Conservation (phyloP, 495 filamentous ascomycete genomes). For the Eremomyces bilateralis region DNA sequence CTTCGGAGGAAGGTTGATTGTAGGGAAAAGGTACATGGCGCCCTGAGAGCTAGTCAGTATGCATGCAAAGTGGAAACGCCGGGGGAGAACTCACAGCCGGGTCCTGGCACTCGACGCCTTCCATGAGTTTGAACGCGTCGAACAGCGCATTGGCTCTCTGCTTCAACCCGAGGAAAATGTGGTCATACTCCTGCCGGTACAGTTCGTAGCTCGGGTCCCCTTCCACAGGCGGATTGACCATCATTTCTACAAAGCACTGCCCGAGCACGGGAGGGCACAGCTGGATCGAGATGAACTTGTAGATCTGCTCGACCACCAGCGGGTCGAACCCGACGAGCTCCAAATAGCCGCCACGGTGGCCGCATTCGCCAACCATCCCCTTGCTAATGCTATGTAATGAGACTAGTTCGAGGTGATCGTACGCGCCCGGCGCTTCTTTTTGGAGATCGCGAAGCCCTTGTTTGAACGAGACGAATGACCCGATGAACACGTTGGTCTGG, state of each 20-base stretch:
- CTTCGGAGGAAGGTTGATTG: slow-evolving; percentile 53
- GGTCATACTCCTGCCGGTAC: slow-evolving; percentile 65
- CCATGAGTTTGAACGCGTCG: slow-evolving; percentile 80
- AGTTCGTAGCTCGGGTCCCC: slow-evolving; percentile 65
- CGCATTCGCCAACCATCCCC: slow-evolving; percentile 96
- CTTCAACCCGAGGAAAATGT: slow-evolving; percentile 51
- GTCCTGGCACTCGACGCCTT: slow-evolving; percentile 72
- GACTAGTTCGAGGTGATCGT: slow-evolving; percentile 68
- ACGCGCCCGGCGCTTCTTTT: slow-evolving; percentile 34
- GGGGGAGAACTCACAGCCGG: slow-evolving; percentile 22
- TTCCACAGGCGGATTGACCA: slow-evolving; percentile 78
- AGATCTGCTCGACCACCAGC: slow-evolving; percentile 75
- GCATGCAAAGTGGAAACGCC: slow-evolving; percentile 25
- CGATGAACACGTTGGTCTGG: slow-evolving; percentile 93
- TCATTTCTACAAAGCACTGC: slow-evolving; percentile 86
- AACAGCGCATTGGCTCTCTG: slow-evolving; percentile 66
- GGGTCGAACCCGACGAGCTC: slow-evolving; percentile 78
- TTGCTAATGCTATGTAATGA: slow-evolving; percentile 44
- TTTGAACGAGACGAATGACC: slow-evolving; percentile 90
- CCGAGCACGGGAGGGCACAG: slow-evolving; percentile 89
- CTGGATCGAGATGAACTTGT: slow-evolving; percentile 92
- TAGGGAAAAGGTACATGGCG: slow-evolving; percentile 96
- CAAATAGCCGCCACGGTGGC: slow-evolving; percentile 92
- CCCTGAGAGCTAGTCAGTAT: slow-evolving; percentile 29
- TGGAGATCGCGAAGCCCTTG: slow-evolving; percentile 68